phyloP scores from a whole-genome alignment of 2,329 filamentous ascomycete species.

The Trichoderma citrinoviride region DNA sequence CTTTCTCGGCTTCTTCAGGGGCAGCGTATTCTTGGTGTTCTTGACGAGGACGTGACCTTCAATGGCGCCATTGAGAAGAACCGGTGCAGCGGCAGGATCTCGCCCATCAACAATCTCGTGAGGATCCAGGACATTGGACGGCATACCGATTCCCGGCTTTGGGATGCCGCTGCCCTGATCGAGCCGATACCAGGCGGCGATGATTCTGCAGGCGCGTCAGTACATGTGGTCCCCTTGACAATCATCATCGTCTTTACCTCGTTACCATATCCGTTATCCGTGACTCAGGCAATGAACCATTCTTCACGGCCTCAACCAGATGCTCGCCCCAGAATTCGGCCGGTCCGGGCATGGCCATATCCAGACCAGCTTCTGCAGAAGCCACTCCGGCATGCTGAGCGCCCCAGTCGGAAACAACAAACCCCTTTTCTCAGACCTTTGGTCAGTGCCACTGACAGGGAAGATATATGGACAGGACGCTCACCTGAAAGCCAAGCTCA shows the following conservation, averaged over 20 bases:
- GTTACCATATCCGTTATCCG: conserved; percentile 62
- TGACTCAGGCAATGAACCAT: conserved; percentile 55
- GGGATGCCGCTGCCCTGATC: conserved; percentile 50
- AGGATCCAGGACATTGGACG: conserved; percentile 45
- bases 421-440: conserved; percentile 44
- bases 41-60: conserved; percentile 65
- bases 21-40: conserved; percentile 55
- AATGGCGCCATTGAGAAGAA: conserved; percentile 54
- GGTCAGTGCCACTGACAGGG: not conserved
- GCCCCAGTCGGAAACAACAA: conserved; percentile 65
- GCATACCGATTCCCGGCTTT: conserved; percentile 51
- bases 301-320: conserved; percentile 56
- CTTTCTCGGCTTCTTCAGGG: conserved; percentile 48
- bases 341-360: conserved; percentile 65
- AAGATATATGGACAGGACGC: not conserved
- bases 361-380: conserved; percentile 62
- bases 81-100: conserved; percentile 41
- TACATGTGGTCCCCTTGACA: not conserved
- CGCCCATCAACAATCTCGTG: conserved; percentile 55
- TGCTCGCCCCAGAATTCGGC: conserved; percentile 49
- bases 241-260: conserved; percentile 28
- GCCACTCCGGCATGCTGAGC: conserved; percentile 64
- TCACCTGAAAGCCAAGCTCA: conserved; percentile 53
- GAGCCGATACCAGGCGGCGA: conserved; percentile 57
- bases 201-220: conserved; percentile 31